Base-by-base conservation (phyloP, 208 protist species). In the Herpetomonas tarakana region DNA sequence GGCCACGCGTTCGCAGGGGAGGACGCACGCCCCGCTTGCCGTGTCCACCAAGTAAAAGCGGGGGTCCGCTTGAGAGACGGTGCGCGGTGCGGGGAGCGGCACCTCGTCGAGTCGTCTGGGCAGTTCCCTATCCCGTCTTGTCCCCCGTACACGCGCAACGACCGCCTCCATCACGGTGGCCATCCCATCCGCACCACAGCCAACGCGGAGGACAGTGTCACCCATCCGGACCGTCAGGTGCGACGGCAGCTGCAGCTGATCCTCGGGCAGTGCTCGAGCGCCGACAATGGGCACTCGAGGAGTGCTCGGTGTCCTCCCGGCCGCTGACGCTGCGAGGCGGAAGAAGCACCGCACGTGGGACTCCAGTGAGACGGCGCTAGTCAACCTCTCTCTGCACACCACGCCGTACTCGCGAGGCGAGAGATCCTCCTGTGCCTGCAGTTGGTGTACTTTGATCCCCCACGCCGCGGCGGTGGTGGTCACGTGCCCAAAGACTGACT, bases 1-100 rank as follows among this genome's bases (percentile, higher is more conserved):
- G 16, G 47, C 16, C 2, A 75, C 59, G 26, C 45, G 51, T 63
- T 91, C 79, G 46, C 76, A 86, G 0, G 83, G 83, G 45, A 86
- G 65, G 22, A 91, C 71, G 12, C 79, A 73, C 2, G 76, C 79
- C 3, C 78, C 83, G 18, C 68, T 81, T 0, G 57, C 62, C 7
- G 68, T 12, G 65, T 91, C 83, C 53, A 86, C 52, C 4, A 81
- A 39, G 21, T 21, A 49, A n/a, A 75, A 12, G 45, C 35, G 9
- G 14, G 35, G 35, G 35, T 41, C 11, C 31, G 53, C 28, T 26
- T 41, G 3, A 45, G 25, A 14, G 4, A 39, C 14, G 3, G 35
- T 6, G 21, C 6, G 6, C 6, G 35, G 35, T 6, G 14, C 35
- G 35, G 35, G 35, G 6, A 41, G 14, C 35, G 35, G 35, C 6